phyloP scores from a whole-genome alignment of 345 rosid species.

The Trapa incisa region DNA sequence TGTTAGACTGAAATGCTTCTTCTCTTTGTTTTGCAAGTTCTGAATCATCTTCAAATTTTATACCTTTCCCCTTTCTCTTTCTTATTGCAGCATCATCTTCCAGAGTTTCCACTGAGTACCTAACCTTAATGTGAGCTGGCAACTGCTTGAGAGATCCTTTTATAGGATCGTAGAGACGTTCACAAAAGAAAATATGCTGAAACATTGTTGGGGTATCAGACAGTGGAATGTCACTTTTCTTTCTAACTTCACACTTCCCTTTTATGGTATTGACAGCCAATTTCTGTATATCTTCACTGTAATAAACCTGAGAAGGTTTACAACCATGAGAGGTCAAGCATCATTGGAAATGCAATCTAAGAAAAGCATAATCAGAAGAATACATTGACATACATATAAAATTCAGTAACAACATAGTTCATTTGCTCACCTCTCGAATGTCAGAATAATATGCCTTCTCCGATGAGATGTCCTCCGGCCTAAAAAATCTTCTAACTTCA shows the following conservation, averaged over 20 bases:
- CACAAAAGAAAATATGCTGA: slow-evolving; percentile 79
- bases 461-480: slow-evolving; percentile 56
- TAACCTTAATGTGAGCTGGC: slow-evolving; percentile 38
- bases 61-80: slow-evolving; percentile 68
- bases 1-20: slow-evolving; percentile 16
- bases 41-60: slow-evolving; percentile 36
- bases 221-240: slow-evolving; percentile 48
- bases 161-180: slow-evolving; percentile 51
- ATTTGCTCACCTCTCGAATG: slow-evolving; percentile 38
- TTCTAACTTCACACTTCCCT: slow-evolving; percentile 86
- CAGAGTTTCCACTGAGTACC: slow-evolving; percentile 24
- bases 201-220: slow-evolving; percentile 29
- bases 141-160: slow-evolving; percentile 69
- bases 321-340: background rate
- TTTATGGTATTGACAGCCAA: slow-evolving; percentile 30
- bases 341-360: background rate
- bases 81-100: slow-evolving; percentile 35
- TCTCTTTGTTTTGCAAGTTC: slow-evolving; percentile 23
- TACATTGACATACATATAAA: background rate
- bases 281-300: slow-evolving; percentile 37
- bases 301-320: slow-evolving; percentile 49
- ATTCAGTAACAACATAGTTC: background rate
- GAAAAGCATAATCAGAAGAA: background rate
- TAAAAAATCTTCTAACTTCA: slow-evolving; percentile 40
- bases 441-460: slow-evolving; percentile 59